These are phyloP conservation scores for Heliosperma pusillum DNA, from an alignment of 148 eudicot species.

Conservation along the genomic window DNA sequence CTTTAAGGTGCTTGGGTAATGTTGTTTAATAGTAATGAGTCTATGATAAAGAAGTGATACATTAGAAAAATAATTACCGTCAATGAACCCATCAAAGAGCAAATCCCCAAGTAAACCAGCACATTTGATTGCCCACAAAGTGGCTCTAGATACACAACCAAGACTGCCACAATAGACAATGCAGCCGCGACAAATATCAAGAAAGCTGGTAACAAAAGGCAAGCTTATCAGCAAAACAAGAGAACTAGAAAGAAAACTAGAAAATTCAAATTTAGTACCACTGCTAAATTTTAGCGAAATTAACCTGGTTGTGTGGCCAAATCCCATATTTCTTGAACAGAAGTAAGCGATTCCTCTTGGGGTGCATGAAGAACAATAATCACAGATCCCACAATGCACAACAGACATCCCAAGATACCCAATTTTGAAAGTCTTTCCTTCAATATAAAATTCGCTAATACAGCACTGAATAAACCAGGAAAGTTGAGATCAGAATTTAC, in stretches of 20 bases:
- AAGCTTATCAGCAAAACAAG: slow-evolving; percentile 17
- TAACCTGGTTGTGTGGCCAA: slow-evolving; percentile 87
- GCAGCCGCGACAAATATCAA: slow-evolving; percentile 64
- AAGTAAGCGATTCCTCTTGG: slow-evolving; percentile 59
- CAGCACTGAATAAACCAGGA: slow-evolving; percentile 60
- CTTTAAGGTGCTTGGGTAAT: neutral
- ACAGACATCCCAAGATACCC: slow-evolving; percentile 77
- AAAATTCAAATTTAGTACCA: neutral
- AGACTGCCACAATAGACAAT: slow-evolving; percentile 54
- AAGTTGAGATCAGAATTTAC: slow-evolving; percentile 22
- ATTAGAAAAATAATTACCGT: slow-evolving; percentile 44
- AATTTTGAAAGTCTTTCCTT: slow-evolving; percentile 57
- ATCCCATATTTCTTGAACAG: slow-evolving; percentile 77
- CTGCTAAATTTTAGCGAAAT: neutral
- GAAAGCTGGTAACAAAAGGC: slow-evolving; percentile 54
- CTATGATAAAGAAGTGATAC: neutral
- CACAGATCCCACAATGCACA: slow-evolving; percentile 83
- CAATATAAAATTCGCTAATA: slow-evolving; percentile 80
- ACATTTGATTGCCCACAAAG: slow-evolving; percentile 82
- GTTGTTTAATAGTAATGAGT: neutral
- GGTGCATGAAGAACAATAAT: slow-evolving; percentile 94
- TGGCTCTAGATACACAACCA: slow-evolving; percentile 74
- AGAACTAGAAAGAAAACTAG: neutral
- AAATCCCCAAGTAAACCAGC: slow-evolving; percentile 79
- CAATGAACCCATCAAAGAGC: slow-evolving; percentile 86